phyloP scores from a whole-genome alignment of 768 basidiomycete species.

The Russula ochroleuca region DNA sequence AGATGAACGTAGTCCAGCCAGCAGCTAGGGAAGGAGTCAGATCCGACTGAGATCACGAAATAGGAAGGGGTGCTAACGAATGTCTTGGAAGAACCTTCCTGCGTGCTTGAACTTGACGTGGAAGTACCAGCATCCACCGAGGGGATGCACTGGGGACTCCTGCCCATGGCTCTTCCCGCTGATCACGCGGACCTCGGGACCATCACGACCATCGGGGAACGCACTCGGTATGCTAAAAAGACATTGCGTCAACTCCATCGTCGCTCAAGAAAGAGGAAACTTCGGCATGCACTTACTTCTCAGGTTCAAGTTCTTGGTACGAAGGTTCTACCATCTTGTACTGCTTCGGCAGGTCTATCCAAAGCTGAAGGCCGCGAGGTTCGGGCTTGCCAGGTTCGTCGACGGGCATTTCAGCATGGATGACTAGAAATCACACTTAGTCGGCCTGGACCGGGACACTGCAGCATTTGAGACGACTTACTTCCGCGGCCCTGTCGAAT shows the following conservation, averaged over 20 bases:
- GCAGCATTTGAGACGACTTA: slow-evolving; percentile 29
- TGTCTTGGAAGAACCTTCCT: slow-evolving; percentile 70
- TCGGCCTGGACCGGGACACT: neutral
- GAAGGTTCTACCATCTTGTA: slow-evolving; percentile 82
- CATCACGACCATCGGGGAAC: slow-evolving; percentile 64
- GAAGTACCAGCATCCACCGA: slow-evolving; percentile 94
- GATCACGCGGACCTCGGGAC: slow-evolving; percentile 75
- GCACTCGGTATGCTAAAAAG: slow-evolving; percentile 60
- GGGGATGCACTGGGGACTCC: slow-evolving; percentile 82
- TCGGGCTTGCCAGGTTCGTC: slow-evolving; percentile 62
- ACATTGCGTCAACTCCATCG: neutral
- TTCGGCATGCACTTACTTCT: slow-evolving; percentile 39
- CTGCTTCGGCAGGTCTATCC: slow-evolving; percentile 78
- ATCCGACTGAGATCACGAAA: neutral
- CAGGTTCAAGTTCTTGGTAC: slow-evolving; percentile 76
- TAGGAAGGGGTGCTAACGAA: slow-evolving; percentile 51
- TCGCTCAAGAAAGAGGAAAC: no score
- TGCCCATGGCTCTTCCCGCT: slow-evolving; percentile 84
- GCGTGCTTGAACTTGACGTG: slow-evolving; percentile 65
- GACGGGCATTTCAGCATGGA: slow-evolving; percentile 88
- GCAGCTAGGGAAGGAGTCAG: slow-evolving; percentile 41
- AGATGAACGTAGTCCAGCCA: slow-evolving; percentile 90
- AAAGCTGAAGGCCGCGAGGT: slow-evolving; percentile 82
- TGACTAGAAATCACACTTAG: slow-evolving; percentile 37
- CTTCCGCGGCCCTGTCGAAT: slow-evolving; percentile 53